Conservation (phyloP, 73 alveolate genomes). For the Diophrys appendiculata region DNA sequence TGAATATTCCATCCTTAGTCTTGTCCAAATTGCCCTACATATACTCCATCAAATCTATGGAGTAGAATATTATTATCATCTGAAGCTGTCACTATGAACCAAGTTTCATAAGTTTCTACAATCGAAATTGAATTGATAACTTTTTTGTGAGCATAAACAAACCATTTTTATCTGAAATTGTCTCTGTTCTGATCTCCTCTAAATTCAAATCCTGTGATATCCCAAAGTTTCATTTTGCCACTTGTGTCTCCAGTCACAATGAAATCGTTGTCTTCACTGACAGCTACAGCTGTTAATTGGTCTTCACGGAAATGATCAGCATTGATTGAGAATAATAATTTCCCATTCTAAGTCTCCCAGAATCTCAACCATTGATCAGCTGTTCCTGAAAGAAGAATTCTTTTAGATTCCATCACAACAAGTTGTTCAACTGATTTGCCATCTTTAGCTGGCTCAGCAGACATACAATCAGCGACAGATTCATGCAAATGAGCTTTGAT, state of each 20-base stretch:
- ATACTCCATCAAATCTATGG: conserved; percentile 61
- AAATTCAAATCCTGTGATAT: conserved; percentile 29
- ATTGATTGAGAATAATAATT: conserved; percentile 22
- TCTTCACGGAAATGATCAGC: conserved; percentile 51
- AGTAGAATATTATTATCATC: conserved; percentile 61
- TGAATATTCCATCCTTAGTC: conserved; percentile 24
- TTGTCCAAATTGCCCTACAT: conserved; percentile 30
- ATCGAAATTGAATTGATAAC: conserved; percentile 45
- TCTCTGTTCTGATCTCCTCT: no score
- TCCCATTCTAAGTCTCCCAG: conserved; percentile 50
- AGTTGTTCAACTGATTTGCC: conserved; percentile 67
- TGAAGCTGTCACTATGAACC: conserved; percentile 47
- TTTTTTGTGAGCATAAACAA: conserved; percentile 51
- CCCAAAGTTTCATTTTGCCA: conserved; percentile 50
- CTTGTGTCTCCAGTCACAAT: conserved; percentile 56
- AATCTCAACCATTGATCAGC: conserved; percentile 59
- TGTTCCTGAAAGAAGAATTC: conserved; percentile 24
- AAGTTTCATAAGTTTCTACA: conserved; percentile 30
- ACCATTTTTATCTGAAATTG: conserved; percentile 46
- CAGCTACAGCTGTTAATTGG: conserved; percentile 51
- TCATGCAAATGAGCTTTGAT: conserved; percentile 63
- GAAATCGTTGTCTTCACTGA: conserved; percentile 20
- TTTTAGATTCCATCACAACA: conserved; percentile 24
- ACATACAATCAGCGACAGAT: conserved; percentile 42
- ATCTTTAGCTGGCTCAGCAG: conserved; percentile 42